phyloP scores from a whole-genome alignment of 1,139 yeast genomes.

The Suhomyces yuchorum region DNA sequence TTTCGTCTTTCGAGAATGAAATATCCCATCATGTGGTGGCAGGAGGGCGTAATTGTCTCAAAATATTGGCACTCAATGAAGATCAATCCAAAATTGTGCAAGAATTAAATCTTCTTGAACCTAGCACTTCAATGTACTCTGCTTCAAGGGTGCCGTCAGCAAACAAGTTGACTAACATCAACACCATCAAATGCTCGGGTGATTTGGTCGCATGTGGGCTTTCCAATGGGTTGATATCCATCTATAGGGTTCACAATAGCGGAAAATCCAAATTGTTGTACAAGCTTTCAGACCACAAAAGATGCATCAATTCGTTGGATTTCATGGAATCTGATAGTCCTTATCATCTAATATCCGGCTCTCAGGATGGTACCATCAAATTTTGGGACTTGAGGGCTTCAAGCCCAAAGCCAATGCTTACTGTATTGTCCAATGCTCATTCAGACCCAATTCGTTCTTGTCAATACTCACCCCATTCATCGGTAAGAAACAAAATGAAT shows the following conservation, averaged over 20 bases:
- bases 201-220: constrained; percentile 47
- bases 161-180: constrained; percentile 43
- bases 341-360: constrained; percentile 71
- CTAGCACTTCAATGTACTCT: constrained; percentile 46
- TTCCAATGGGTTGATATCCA: constrained; percentile 39
- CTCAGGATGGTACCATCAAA: constrained; percentile 87
- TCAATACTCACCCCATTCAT: constrained; percentile 57
- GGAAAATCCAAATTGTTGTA: constrained; percentile 45
- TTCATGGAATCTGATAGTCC: constrained; percentile 56
- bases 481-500: constrained; percentile 35
- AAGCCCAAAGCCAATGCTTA: constrained; percentile 44
- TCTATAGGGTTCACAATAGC: constrained; percentile 36
- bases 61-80: constrained; percentile 46
- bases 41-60: constrained; percentile 62
- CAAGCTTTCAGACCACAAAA: constrained; percentile 66
- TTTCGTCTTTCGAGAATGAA: constrained; percentile 15
- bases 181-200: constrained; percentile 40
- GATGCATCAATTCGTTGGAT: constrained; percentile 81
- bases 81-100: constrained; percentile 41
- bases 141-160: constrained; percentile 35
- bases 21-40: constrained; percentile 44
- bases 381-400: constrained; percentile 82
- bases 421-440: constrained; percentile 49
- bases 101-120: constrained; percentile 50
- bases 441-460: constrained; percentile 67